Base-by-base conservation (phyloP, 495 filamentous ascomycete species). In the Penicillium cataractarum region DNA sequence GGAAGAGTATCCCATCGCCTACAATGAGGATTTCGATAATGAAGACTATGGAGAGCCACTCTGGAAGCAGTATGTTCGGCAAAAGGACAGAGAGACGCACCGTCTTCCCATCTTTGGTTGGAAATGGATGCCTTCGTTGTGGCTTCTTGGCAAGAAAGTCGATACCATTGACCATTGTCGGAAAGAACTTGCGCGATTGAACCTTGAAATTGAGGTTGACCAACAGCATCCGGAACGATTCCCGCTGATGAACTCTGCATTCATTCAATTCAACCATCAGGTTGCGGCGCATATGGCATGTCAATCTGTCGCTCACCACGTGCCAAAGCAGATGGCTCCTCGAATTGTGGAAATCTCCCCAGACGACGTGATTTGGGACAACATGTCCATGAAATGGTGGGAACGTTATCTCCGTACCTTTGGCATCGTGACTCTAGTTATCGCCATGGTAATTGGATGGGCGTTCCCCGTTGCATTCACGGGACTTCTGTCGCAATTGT, bases 231-330 rank as follows among this genome's bases (percentile, higher is more conserved):
- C 90, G 0, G 94, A 97, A 66, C 87, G 87, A 31, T 99, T 90
- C 62, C 96, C 95, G 2, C 78, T 94, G 57, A 97, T 99, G 94
- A 97, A 93, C 68, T 97, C 96, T 13, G 95, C 95, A 15, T 99
- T 99, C 69, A 92, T 99, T 57, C 95, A 99, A 73, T 99, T 99
- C 83, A 97, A 98, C 67, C 91, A 97, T 68, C 95, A 99, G 75
- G 92, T 97, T 6, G 92, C 93, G 8, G 95, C 95, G 2, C 95
- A 99, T 68, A 98, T 99, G 95, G 94, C 94, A 60, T 97, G 92
- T 73, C 95, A 99, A 74, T 84, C 92, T 26, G 86, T 97, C 63
- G 93, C 87, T 46, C 94, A 98, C 68, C 95, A 99, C 68, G 73
- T 95, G 6, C 96, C 96, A 2, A 92, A 93, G 68, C 89, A 94